A percentile compares a stretch with the other conserved stretches of the same genome.
These are phyloP conservation scores for Euryodendron excelsum DNA, from an alignment of 148 eudicot genomes.

Conservation along the genomic window DNA sequence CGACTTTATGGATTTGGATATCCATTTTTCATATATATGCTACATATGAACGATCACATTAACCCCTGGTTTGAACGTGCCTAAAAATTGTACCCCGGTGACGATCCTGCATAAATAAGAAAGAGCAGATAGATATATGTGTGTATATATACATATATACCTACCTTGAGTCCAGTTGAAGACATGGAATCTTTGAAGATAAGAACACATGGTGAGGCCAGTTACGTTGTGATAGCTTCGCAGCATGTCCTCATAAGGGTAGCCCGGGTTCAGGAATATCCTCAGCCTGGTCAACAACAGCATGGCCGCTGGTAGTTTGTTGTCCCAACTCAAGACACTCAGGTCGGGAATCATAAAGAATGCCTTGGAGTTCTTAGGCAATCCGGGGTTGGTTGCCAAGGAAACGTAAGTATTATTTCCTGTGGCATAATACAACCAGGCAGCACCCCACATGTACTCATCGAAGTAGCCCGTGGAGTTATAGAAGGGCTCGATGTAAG, in stretches of 20 bases:
- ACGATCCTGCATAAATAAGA: neutral
- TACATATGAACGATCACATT: too few relatives aligned
- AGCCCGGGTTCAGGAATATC: slow-evolving; percentile 72
- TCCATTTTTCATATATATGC: too few relatives aligned
- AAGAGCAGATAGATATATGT: neutral
- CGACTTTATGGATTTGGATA: too few relatives aligned
- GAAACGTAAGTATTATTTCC: slow-evolving; percentile 50
- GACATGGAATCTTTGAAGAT: slow-evolving; percentile 41
- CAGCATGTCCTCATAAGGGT: slow-evolving; percentile 66
- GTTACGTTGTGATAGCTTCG: slow-evolving; percentile 54
- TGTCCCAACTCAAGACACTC: slow-evolving; percentile 79
- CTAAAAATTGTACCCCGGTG: neutral
- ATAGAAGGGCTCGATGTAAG: slow-evolving; percentile 44
- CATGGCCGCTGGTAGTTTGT: slow-evolving; percentile 72
- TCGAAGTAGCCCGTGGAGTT: slow-evolving; percentile 69
- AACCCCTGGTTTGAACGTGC: too few relatives aligned
- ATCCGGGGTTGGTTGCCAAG: slow-evolving; percentile 52
- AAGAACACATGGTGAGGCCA: slow-evolving; percentile 74
- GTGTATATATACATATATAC: neutral
- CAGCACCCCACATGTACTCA: slow-evolving; percentile 76
- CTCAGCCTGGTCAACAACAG: slow-evolving; percentile 62
- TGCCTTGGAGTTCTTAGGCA: slow-evolving; percentile 48
- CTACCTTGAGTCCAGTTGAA: slow-evolving; percentile 70
- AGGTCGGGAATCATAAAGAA: slow-evolving; percentile 38
- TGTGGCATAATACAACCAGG: slow-evolving; percentile 83